Base-by-base conservation (phyloP, 305 asterid genomes). In the Petunia hybrid region DNA sequence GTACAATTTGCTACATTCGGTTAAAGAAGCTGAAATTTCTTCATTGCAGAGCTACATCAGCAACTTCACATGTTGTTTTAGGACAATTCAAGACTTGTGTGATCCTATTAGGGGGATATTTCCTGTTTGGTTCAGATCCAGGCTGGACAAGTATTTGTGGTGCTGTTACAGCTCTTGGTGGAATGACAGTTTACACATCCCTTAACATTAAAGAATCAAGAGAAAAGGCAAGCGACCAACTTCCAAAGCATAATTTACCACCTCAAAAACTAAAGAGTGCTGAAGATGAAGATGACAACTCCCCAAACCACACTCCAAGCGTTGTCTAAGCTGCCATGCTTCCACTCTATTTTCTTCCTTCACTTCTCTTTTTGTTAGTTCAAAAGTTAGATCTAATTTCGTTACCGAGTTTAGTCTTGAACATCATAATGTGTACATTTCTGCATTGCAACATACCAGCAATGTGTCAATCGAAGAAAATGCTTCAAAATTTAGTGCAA, bases 61-160 rank as follows among this genome's bases (percentile, higher is more conserved):
- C 99, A 36, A 95, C 97, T 2, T 91, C 97, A 0, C 99, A 92
- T 55, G 98, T 92, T 31, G 88, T 95, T 84, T 88, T 92, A 7
- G 98, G 97, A 64, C 99, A 95, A 68, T 95, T 92, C 87, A 95
- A 95, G 57, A 93, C 97, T 7, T 95, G 97, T 80, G 92, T 95
- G 43, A 92, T 95, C 80, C 88, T 93, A 48, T 88, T 95, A 1
- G 97, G 94, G 80, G 97, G 97, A 13, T 92, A 89, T 39, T 13
- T 91, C 63, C 77, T 95, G n/a, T 93, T 93, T 63, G 87, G 87
- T 53, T 95, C 97, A 38, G 97, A 95, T 85, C 98, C 98, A 0
- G 99, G 99, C 10, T 2, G 85, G 39, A 82, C 89, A 64, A 95
- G 99, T 87, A 87, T 91, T 2, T 42, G 85, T 76, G 98, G 93